These are phyloP conservation scores for Gleditsia sinensis DNA, from an alignment of 306 rosid species.

Conservation along the genomic window DNA sequence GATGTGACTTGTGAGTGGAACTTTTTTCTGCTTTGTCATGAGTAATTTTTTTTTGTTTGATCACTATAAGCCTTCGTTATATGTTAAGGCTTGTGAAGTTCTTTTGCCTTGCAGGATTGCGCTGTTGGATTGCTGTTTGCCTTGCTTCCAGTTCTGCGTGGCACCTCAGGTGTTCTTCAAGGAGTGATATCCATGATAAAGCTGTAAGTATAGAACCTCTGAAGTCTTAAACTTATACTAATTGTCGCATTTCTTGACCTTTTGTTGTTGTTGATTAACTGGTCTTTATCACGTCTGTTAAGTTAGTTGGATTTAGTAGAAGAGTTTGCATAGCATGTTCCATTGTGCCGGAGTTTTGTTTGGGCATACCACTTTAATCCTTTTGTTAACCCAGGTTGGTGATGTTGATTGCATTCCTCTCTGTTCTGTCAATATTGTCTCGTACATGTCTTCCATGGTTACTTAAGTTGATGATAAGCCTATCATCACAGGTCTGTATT, in stretches of 20 bases:
- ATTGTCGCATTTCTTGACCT: slow-evolving; percentile 31
- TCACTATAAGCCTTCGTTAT: slow-evolving; percentile 23
- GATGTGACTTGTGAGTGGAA: too few species aligned
- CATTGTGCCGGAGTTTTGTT: too few species aligned
- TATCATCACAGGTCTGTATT: slow-evolving; percentile 76
- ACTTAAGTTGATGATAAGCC: slow-evolving; percentile 93
- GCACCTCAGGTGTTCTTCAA: slow-evolving; percentile 92
- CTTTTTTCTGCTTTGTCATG: slow-evolving; percentile 8
- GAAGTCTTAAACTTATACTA: slow-evolving; percentile 56
- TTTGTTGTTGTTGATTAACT: background rate
- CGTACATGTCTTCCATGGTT: slow-evolving; percentile 92
- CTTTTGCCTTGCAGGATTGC: slow-evolving; percentile 70
- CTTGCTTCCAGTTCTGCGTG: slow-evolving; percentile 94
- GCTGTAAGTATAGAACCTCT: slow-evolving; percentile 72
- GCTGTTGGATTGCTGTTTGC: slow-evolving; percentile 99
- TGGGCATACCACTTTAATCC: too few species aligned
- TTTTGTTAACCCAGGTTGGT: slow-evolving; percentile 70
- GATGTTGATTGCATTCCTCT: slow-evolving; percentile 76
- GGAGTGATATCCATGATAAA: slow-evolving; percentile 91
- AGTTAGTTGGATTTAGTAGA: too few species aligned
- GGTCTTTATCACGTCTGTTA: background rate
- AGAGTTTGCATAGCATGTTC: too few species aligned
- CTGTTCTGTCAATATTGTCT: slow-evolving; percentile 74
- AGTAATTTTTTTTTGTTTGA: background rate
- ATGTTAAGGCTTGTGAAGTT: slow-evolving; percentile 34